Conservation (phyloP, 2,329 filamentous ascomycete genomes). For the Aspergillus intermedius region DNA sequence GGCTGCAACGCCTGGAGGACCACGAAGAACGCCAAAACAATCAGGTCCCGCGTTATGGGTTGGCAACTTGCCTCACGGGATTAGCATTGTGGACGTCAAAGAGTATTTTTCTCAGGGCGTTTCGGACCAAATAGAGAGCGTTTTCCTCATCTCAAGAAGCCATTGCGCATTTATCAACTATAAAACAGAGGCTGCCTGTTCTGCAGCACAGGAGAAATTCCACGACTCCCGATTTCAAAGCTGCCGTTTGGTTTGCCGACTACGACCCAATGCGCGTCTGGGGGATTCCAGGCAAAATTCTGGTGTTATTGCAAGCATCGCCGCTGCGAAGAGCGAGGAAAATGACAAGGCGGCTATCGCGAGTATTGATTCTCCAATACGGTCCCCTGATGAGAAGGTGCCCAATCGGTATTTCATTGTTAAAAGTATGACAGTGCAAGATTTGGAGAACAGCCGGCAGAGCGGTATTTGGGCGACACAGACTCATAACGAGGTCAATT, state of each 20-base stretch:
- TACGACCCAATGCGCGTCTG: constrained; percentile 55
- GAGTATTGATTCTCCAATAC: constrained; percentile 42
- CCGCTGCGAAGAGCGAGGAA: not conserved
- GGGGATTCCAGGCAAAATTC: constrained; percentile 19
- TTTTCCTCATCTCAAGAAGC: constrained; percentile 93
- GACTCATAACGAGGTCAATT: constrained; percentile 76
- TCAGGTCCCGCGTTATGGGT: constrained; percentile 91
- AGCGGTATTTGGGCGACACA: constrained; percentile 93
- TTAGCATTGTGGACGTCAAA: constrained; percentile 76
- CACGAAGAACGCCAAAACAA: constrained; percentile 59
- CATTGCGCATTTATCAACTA: constrained; percentile 98
- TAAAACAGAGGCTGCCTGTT: constrained; percentile 68
- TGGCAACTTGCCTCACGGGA: constrained; percentile 81
- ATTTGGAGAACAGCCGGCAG: constrained; percentile 78
- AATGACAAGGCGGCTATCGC: constrained; percentile 2
- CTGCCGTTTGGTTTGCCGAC: constrained; percentile 74
- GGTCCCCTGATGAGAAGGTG: constrained; percentile 40
- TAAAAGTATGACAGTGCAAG: constrained; percentile 86
- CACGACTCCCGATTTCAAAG: constrained; percentile 88
- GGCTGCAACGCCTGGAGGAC: constrained; percentile 48
- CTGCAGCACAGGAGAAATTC: constrained; percentile 70
- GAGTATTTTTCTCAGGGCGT: constrained; percentile 81
- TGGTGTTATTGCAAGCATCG: not conserved
- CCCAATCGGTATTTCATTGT: constrained; percentile 83
- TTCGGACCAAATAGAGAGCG: constrained; percentile 67